Evolutionary conservation across 345 rosid genomes (phyloP).

Genomic region (Eucalyptus erythrocorys): DNA sequence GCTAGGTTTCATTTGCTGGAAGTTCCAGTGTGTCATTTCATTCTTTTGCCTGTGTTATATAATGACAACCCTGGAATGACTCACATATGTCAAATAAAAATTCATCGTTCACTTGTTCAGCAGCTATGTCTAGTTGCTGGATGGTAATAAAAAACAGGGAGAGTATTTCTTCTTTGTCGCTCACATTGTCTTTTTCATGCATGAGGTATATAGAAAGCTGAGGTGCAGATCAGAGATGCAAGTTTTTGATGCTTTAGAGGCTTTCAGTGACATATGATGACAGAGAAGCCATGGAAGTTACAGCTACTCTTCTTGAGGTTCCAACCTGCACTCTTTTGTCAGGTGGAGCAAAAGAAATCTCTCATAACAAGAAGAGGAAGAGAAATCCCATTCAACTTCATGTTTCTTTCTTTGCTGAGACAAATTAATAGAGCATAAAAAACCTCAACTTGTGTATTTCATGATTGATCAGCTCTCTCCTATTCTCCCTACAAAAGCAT

Average conservation of each 20-base stretch:
- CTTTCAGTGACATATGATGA: neutral
- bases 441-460: neutral
- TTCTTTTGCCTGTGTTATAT: neutral
- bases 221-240: neutral
- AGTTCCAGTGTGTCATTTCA: neutral
- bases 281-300: neutral
- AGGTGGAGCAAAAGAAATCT: neutral
- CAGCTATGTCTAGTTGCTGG: neutral
- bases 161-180: neutral
- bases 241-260: neutral
- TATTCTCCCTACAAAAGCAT: neutral
- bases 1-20: neutral
- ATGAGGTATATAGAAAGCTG: neutral
- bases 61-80: neutral
- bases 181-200: neutral
- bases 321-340: neutral
- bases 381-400: neutral
- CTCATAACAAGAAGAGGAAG: neutral
- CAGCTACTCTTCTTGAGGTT: neutral
- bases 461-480: neutral
- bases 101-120: neutral
- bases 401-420: neutral
- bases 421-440: neutral
- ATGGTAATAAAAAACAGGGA: neutral
- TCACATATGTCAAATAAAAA: neutral